Evolutionary conservation across 1,284 basidiomycete genomes (phyloP), one percentile per base, ranked within the genome.

Genomic region (Heterobasidion irregulare): DNA sequence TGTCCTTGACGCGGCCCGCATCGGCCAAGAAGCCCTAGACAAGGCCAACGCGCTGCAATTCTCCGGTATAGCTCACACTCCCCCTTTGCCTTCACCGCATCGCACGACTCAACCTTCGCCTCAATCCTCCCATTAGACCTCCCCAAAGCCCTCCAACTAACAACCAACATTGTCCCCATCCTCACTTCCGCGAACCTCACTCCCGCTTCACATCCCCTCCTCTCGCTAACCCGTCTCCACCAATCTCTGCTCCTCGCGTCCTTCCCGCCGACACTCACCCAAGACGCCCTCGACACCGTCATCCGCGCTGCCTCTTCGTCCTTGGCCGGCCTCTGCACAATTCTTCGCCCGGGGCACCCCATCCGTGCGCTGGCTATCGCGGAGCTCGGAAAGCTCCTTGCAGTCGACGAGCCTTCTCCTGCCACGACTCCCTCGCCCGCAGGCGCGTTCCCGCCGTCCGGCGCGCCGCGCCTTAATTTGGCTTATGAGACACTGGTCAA

Each of bases 341-440:
- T 91, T 4, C 78, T 92, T 26, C 67, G 75, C 0, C 67, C 74
- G 13, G 89, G 89, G 2, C 94, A 97, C 67, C 94, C 94, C 0
- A 79, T 87, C 0, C 77, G 89, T 5, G 92, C 81, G 0, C 70
- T 97, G 41, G 82, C 88, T 5, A 72, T 89, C 6, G 84, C 87
- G 1, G 92, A 94, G 65, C 73, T 92, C 15, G 92, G 89, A 0
- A 94, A 93, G 67, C 71, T 94, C 2, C 74, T 94, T 6, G 78
- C 82, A 0, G 85, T 90, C 0, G 89, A 92, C 62, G 86, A 89
- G 65, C 82, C 80, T 0, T 64, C 65, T 38, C 79, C 73, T 15
- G 56, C 57, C 52, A 55, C 55, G 4, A 35, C 51, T 41, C 38
- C 38, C n/a, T 10, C 47, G 58, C 54, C 59, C 7, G 34, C 19